Base-by-base conservation (phyloP, 306 rosid species). In the Glycyrrhiza uralensis region DNA sequence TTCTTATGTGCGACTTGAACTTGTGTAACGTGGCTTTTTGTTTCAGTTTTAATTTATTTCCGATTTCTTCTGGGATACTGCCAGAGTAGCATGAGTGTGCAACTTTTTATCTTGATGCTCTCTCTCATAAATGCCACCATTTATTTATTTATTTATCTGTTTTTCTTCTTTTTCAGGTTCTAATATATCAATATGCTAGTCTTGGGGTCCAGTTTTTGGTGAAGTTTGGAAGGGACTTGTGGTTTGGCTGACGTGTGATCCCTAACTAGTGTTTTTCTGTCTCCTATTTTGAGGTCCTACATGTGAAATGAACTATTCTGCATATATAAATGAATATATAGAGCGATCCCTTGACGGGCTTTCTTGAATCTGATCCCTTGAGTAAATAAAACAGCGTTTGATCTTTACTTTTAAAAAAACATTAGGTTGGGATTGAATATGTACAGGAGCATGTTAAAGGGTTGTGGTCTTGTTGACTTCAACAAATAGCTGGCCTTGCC, bases 401-500 rank as follows among this genome's bases (percentile, higher is more conserved):
- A 19, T 49, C 33, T 18, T 23, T 32, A 19, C 2, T 22, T 6
- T 26, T n/a, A n/a, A n/a, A 7, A 14, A 32, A 58, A 32, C 22
- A 64, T 11, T 18, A 55, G n/a, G n/a, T 39, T 39, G 46, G 46
- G 28, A 4, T 2, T 44, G 32, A 45, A 0, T 6, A 5, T 14
- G 10, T 22, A 51, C n/a, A 29, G 47, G 13, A 42, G 38, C n/a
- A 12, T 66, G 30, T 41, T 62, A n/a, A 54, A 52, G 66, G 71
- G n/a, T n/a, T 13, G 19, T 26, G 72, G 58, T 69, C 12, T 12
- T 26, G 71, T 69, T 76, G 66, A 81, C 71, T 30, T 51, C 0
- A 36, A 57, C 44, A 35, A 17, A 47, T 62, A 46, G 39, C 80
- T 76, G 79, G 72, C 55, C 7, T 46, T 45, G 61, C 61, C 47